A percentile compares a stretch with the other conserved stretches of the same genome.
Conservation (phyloP, 2,329 filamentous ascomycete genomes). For the Saccharata proteae region DNA sequence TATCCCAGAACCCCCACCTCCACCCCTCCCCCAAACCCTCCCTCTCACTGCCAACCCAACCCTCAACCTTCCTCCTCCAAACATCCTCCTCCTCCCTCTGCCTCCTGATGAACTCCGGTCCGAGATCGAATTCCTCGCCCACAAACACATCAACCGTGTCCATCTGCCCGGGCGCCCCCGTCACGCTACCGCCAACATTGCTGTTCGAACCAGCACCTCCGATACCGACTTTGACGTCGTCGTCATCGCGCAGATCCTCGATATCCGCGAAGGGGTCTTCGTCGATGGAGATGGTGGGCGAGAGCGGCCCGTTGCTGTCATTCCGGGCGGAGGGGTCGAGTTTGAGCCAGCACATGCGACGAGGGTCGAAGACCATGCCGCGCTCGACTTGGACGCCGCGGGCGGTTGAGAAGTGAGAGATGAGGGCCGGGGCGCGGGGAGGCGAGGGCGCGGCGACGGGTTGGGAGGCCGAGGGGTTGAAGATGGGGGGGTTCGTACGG, state of each 20-base stretch:
- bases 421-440: slow-evolving; percentile 57
- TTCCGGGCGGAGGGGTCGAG: slow-evolving; percentile 33
- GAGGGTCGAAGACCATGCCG: slow-evolving; percentile 97
- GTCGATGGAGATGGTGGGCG: slow-evolving; percentile 52
- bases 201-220: slow-evolving; percentile 7
- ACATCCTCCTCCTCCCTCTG: slow-evolving; percentile 85
- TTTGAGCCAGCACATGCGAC: slow-evolving; percentile 96
- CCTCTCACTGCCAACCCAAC: slow-evolving; percentile 50
- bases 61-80: slow-evolving; percentile 79
- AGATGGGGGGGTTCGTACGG: slow-evolving; percentile 19
- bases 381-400: slow-evolving; percentile 88
- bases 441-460: slow-evolving; percentile 26
- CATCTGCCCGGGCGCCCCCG: slow-evolving; percentile 2
- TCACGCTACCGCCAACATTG: slow-evolving; percentile 1
- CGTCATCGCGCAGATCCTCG: slow-evolving; percentile 72
- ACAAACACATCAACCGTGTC: slow-evolving; percentile 35
- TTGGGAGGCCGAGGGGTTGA: slow-evolving; percentile 14
- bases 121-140: slow-evolving; percentile 94
- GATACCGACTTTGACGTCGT: slow-evolving; percentile 16
- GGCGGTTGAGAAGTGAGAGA: slow-evolving; percentile 70
- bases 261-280: slow-evolving; percentile 91
- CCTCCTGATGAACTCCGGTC: slow-evolving; percentile 79
- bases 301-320: slow-evolving; percentile 18
- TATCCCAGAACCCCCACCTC: slow-evolving; percentile 6
- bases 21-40: slow-evolving; percentile 7